A percentile compares a stretch with the other conserved stretches of the same genome.
phyloP scores from a whole-genome alignment of 2,329 filamentous ascomycete species.

The Ascochyta clinopodiicola region DNA sequence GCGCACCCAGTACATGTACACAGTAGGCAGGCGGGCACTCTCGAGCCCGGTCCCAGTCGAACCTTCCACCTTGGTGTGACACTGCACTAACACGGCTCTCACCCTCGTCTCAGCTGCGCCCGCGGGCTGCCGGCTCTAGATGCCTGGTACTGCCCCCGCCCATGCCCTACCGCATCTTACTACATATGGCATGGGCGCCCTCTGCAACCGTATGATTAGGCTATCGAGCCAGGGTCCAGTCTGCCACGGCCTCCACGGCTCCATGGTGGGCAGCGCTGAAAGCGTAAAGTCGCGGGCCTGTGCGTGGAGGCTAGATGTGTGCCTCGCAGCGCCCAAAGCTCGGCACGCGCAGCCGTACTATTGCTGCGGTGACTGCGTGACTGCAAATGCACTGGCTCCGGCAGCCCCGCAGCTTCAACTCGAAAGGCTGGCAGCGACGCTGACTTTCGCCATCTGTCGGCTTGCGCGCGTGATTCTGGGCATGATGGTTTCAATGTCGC shows the following conservation, averaged over 20 bases:
- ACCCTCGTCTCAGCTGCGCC: conserved; percentile 15
- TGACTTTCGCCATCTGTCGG: neutral
- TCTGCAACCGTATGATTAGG: conserved; percentile 1
- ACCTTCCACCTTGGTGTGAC: conserved; percentile 20
- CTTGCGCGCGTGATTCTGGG: conserved; percentile 5
- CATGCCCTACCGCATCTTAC: conserved; percentile 6
- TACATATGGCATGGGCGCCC: conserved; percentile 6
- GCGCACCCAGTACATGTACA: conserved; percentile 14
- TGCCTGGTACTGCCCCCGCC: neutral
- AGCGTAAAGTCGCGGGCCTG: conserved; percentile 4
- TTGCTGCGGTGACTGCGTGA: neutral
- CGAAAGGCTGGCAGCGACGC: neutral
- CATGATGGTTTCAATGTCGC: neutral
- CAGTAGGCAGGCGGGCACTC: conserved; percentile 7
- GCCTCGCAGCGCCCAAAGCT: conserved; percentile 4
- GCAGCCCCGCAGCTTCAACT: conserved; percentile 9
- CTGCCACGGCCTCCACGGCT: neutral
- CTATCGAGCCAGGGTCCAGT: neutral
- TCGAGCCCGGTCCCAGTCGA: conserved; percentile 16
- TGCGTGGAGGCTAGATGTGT: conserved; percentile 10
- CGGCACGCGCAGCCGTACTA: conserved; percentile 9
- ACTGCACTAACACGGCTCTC: conserved; percentile 12
- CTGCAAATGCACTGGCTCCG: conserved; percentile 6
- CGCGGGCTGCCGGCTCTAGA: conserved; percentile 15
- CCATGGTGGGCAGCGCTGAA: neutral